Base-by-base conservation (phyloP, 2,329 filamentous ascomycete genomes). In the Xylariaceae sp. region DNA sequence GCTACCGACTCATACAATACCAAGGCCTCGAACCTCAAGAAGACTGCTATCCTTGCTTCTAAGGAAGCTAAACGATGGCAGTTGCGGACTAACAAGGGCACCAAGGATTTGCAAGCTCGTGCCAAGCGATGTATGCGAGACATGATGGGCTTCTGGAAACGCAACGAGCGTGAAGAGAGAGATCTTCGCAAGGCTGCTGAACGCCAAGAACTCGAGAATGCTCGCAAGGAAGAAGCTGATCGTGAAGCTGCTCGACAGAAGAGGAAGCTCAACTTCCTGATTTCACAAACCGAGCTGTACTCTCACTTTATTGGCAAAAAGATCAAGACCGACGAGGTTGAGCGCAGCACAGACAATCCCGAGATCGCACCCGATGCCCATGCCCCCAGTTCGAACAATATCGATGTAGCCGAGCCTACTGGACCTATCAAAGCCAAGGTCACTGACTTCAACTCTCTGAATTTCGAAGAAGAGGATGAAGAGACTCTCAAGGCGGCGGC, bases 141-240 rank as follows among this genome's bases (percentile, higher is more conserved):
- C 70, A 98, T 98, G 93, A 93, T 96, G 80, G 83, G 88, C 47
- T 98, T 97, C 77, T 98, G 93, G 93, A 97, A 97, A 71, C 86
- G 92, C 46, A 98, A 98, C 65, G 93, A 98, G 67, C 86, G 92
- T 42, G 93, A 98, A 64, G 93, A 98, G 65, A 88, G 93, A 49
- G 93, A 98, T 65, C 75, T 94, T 54, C 85, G 93, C 56, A 94
- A 95, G 72, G 84, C 91, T 42, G 93, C 93, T 5, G 93, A 98
- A 73, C 88, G 86, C 65, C 90, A 95, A 66, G 93, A 97, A 70
- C 80, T 98, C 38, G 93, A 98, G 65, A 94, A 93, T 61, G 93
- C 93, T 16, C 91, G 93, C 69, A 94, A 92, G 70, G 91, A 92
- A 49, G 93, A 98, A 73, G 93, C 93, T 5, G 93, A 97, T 59